Conservation (phyloP, 202 grass and related monocot genomes). For the Hordeum pubiflorum region DNA sequence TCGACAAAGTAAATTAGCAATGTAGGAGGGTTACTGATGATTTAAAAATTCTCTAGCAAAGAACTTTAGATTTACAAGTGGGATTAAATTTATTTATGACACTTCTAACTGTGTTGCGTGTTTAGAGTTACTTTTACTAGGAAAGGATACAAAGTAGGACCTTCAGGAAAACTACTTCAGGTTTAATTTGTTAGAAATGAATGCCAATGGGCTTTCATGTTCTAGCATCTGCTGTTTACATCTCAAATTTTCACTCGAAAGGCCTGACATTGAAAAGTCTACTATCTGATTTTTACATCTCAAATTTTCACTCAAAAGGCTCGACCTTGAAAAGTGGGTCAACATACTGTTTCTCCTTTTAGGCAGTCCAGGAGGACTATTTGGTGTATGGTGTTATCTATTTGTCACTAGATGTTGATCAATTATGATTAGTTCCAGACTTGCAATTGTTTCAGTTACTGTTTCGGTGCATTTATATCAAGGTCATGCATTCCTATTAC, state of each 20-base stretch:
- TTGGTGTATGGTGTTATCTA: neutral
- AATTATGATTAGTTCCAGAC: neutral
- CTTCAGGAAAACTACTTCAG: neutral
- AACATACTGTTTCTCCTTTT: slow-evolving; percentile 2
- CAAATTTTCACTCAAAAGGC: neutral
- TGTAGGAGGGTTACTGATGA: neutral
- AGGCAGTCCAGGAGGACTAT: neutral
- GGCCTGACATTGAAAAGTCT: neutral
- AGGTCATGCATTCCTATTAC: neutral
- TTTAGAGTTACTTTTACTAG: neutral
- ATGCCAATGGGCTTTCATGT: neutral
- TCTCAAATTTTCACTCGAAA: neutral
- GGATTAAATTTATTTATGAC: neutral
- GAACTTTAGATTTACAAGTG: neutral
- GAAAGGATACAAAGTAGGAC: neutral
- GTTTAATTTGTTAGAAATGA: neutral
- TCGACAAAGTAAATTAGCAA: neutral
- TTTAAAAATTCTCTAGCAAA: neutral
- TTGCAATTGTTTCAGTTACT: neutral
- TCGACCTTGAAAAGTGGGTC: neutral
- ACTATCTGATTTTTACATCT: neutral
- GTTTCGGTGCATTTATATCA: neutral
- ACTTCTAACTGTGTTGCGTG: neutral
- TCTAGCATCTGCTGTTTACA: neutral
- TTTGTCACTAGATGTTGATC: neutral